Evolutionary conservation across 129 eudicot species (phyloP).

Genomic region (carrot (Daucus carota)): DNA sequence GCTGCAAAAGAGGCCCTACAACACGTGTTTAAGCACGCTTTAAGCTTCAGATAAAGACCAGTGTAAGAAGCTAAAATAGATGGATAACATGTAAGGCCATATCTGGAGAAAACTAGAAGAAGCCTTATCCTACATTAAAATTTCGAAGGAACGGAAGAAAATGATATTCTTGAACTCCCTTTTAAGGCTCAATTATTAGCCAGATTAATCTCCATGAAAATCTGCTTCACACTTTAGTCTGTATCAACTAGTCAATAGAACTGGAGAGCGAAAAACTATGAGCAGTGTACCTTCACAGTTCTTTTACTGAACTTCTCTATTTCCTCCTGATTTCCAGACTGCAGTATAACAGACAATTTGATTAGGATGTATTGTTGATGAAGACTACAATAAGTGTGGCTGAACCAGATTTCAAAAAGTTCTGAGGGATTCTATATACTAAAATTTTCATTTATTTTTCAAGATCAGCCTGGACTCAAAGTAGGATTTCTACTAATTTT

Average conservation of each 20-base stretch:
- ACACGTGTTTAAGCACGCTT: not conserved
- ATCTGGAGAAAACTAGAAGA: not conserved
- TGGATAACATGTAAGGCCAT: not conserved
- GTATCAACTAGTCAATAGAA: not conserved
- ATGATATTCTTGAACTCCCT: not conserved
- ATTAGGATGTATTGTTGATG: not conserved
- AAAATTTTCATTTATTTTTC: no score
- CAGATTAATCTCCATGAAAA: not conserved
- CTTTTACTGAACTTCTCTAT: slow-evolving; percentile 93
- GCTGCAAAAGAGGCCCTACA: not conserved
- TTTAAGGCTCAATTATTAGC: not conserved
- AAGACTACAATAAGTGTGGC: no score
- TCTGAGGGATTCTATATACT: no score
- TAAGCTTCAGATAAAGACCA: not conserved
- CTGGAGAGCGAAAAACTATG: not conserved
- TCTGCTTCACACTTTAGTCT: not conserved
- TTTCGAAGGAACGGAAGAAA: not conserved
- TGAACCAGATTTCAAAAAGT: no score
- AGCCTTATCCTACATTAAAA: no score
- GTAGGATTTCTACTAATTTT: no score
- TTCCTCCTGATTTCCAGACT: slow-evolving; percentile 83
- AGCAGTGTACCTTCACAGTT: slow-evolving; percentile 69
- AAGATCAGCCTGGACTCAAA: no score
- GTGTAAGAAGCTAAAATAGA: not conserved
- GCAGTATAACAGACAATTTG: slow-evolving; percentile 21